Evolutionary conservation across 2,329 filamentous ascomycete genomes (phyloP).

Genomic region (Colletotrichum endophyticum): DNA sequence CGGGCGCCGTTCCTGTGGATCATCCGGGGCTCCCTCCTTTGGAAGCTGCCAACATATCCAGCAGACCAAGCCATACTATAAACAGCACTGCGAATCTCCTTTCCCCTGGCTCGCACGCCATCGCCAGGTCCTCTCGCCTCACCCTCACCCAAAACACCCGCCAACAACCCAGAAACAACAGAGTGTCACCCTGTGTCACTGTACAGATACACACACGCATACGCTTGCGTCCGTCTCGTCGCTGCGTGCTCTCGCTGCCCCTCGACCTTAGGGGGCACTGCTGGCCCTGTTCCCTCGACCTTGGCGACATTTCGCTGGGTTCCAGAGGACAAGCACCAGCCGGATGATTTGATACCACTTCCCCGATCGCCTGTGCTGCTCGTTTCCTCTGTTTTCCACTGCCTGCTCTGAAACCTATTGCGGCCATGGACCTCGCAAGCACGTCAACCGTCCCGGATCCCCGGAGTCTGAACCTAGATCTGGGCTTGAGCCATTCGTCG

Average conservation of each 20-base stretch:
- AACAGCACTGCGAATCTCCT: constrained; percentile 2
- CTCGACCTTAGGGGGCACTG: neutral
- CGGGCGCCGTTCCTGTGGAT: constrained; percentile 17
- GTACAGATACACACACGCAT: neutral
- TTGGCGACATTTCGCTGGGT: neutral
- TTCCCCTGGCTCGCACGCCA: constrained; percentile 22
- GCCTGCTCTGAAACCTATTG: constrained; percentile 12
- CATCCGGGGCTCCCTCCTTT: constrained; percentile 10
- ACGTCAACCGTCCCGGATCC: constrained; percentile 20
- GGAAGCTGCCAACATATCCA: neutral
- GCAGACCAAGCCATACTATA: neutral
- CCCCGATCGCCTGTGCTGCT: neutral
- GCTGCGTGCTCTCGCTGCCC: neutral
- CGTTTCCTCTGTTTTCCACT: neutral
- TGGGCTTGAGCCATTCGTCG: constrained; percentile 1
- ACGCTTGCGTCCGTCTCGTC: neutral
- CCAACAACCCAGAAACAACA: neutral
- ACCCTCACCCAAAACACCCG: constrained; percentile 9
- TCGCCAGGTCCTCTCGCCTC: constrained; percentile 20
- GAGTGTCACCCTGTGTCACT: constrained; percentile 3
- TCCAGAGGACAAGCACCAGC: neutral
- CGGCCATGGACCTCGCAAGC: constrained; percentile 19
- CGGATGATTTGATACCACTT: constrained; percentile 13
- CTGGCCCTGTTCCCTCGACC: neutral
- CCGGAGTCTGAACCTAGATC: constrained; percentile 10